Evolutionary conservation across 768 basidiomycete genomes (phyloP), one percentile per base, ranked within the genome.

Genomic region (Tulasnella sp.): DNA sequence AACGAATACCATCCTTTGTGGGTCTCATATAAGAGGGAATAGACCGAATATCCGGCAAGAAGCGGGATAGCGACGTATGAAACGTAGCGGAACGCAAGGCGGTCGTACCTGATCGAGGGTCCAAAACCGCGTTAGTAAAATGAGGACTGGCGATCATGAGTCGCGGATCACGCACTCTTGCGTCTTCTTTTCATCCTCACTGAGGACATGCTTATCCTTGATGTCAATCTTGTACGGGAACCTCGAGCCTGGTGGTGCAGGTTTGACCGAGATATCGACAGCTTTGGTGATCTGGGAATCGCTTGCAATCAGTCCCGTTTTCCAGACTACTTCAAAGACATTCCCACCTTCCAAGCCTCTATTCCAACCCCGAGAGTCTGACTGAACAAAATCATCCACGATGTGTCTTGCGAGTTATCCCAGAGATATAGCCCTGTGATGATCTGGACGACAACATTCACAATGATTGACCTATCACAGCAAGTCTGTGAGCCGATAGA

Each of bases 1-100:
- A 97, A 99, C 79, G 93, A 94, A 83, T 99, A 99, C 97, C 96
- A 99, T 75, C 94, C 92, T 79, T 89, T 88, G 83, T 97, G 96
- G 0, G 91, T 91, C 80, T 93, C 89, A 80, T 93, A 92, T 37
- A 94, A 78, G 31, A 96, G 86, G 36, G 92, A 94, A 80, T 95
- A 95, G 77, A 91, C 84, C 22, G 91, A 89, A 82, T 95, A 96
- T 31, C 83, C 90, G 40, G 87, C 87, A 37, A 96, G 88, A 38
- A 91, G 85, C 2, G 97, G 97, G 68, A 94, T 89, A 14, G 96
- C 90, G 79, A 90, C 93, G 82, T 92, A 97, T 72, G 93, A 91
- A 25, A 99, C 97, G 81, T 96, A 94, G 82, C 90, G 91, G 91
- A 97, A 98, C 5, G 97, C 97, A 73, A 97, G 86, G 79, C 89